Evolutionary conservation across 257 asterid species (phyloP).

Genomic region (Ophiorrhiza pumila): DNA sequence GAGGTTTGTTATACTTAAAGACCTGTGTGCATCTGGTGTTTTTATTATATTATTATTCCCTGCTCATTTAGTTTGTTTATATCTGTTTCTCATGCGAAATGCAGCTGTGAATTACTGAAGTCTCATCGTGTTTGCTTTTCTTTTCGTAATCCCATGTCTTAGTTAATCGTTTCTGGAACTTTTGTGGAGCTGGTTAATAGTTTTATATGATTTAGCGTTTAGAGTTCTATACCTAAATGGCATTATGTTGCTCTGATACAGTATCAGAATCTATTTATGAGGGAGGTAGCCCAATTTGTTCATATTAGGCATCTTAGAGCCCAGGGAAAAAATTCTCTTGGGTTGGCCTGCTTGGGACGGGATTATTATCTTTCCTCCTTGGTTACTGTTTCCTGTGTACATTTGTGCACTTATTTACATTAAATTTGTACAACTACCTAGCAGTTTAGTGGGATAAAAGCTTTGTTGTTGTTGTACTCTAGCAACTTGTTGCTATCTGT

Average conservation of each 20-base stretch:
- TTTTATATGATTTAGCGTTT: not conserved
- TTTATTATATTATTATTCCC: not conserved
- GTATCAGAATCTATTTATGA: not conserved
- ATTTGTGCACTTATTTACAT: not conserved
- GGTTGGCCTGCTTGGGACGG: not conserved
- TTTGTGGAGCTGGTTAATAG: not conserved
- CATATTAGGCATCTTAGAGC: not conserved
- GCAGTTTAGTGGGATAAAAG: no score
- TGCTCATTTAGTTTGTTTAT: not conserved
- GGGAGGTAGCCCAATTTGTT: not conserved
- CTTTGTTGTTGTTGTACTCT: no score
- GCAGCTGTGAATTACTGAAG: not conserved
- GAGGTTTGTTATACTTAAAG: constrained; percentile 36
- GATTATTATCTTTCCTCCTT: not conserved
- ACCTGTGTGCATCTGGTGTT: not conserved
- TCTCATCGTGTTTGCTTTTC: not conserved
- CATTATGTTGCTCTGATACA: not conserved
- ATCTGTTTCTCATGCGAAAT: constrained; percentile 2
- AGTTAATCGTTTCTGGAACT: not conserved
- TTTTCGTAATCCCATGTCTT: not conserved
- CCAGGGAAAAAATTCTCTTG: not conserved
- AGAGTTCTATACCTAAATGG: not conserved
- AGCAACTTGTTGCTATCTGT: not conserved
- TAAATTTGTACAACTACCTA: not conserved
- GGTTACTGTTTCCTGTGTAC: not conserved